Percentiles rank a stretch among this genome's conserved stretches.
These are phyloP conservation scores for Trametes hirsuta DNA, from an alignment of 1,284 basidiomycete genomes.

Conservation along the genomic window DNA sequence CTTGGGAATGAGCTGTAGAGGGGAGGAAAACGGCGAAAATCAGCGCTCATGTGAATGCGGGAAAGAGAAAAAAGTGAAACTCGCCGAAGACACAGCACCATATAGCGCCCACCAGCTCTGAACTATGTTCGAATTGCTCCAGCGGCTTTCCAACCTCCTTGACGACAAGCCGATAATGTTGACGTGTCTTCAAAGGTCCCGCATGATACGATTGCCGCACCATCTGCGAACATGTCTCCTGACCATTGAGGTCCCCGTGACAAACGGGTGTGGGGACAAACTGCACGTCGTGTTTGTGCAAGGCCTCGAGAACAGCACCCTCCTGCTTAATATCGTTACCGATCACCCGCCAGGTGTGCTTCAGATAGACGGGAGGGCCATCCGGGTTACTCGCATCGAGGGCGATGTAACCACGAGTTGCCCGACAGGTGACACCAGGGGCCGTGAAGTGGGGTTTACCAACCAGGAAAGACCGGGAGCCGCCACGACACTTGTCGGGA, in stretches of 20 bases:
- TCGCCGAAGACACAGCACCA: not conserved
- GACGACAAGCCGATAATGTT: constrained; percentile 23
- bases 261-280: constrained; percentile 2
- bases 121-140: not conserved
- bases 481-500: not conserved
- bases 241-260: constrained; percentile 2
- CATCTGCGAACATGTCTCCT: not conserved
- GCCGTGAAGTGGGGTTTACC: constrained; percentile 1
- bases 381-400: not conserved
- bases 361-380: constrained; percentile 1
- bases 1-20: constrained; percentile 4
- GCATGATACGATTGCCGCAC: not conserved
- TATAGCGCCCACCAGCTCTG: not conserved
- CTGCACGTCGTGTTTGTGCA: not conserved
- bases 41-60: not conserved
- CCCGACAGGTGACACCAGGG: not conserved
- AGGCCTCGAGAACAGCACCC: not conserved
- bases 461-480: not conserved
- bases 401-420: not conserved
- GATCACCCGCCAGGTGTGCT: constrained; percentile 13
- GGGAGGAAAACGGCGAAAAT: no score
- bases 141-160: constrained; percentile 25
- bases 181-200: not conserved
- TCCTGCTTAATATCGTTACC: not conserved
- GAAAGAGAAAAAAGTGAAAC: not conserved